Evolutionary conservation across 192 early-diverging fungal genomes (phyloP), one percentile per base, ranked within the genome.

Genomic region (Coemansia sp.): DNA sequence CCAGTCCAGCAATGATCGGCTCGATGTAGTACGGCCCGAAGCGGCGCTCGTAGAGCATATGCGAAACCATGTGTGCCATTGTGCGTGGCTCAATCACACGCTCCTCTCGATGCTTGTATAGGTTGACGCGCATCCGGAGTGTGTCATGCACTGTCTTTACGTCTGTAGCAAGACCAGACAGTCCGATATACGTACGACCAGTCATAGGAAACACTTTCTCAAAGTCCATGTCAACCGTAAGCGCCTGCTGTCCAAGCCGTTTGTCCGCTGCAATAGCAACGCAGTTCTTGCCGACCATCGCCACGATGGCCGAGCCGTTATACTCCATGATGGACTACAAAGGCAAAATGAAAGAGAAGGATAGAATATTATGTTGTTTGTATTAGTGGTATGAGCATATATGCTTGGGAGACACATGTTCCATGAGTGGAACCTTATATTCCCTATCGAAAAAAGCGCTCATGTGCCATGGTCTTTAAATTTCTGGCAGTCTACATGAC

Each of bases 251-350:
- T 47, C 97, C 97, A 46, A 99, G 86, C 51, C 95, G 86, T 51
- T 91, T 90, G 78, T 99, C 97, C 17, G 93, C 83, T 0, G 92
- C 97, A 66, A 99, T 97, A 30, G 95, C 97, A 11, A 99, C 94
- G 71, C 97, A 99, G 80, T 92, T 86, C 81, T 99, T 98, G 73
- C 97, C 97, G 40, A 85, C 85, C 94, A 99, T 97, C 52, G 93
- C 95, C 59, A 98, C 89, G 52, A 99, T 78, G 55, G 92, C 86
- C 62, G 87, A 87, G 64, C 96, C 96, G 83, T 96, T 97, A 71
- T 95, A 95, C 78, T 89, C 83, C 88, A 89, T 91, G 79, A 93
- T 90, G 58, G 86, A 88, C 84, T 85, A 81, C 33, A 69, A 7
- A 15, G 17, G 21, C 21, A 42, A 61, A 61, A 19, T 8, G 37